Evolutionary conservation across 345 rosid species (phyloP), one percentile per base, ranked within the genome.

Genomic region (Bruguiera sexangula): DNA sequence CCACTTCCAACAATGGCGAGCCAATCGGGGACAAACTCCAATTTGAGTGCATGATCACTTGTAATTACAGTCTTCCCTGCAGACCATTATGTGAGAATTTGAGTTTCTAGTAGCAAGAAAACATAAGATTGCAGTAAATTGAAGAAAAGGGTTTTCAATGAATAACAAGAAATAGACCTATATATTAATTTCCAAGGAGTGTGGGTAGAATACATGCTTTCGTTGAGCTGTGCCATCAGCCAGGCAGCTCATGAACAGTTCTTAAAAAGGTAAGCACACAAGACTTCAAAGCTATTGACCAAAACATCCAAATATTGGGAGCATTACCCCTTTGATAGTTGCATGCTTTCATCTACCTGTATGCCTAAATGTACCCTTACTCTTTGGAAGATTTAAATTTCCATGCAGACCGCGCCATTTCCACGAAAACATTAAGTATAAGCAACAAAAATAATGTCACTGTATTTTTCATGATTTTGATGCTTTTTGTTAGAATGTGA

Each of bases 21-120:
- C 99, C 99, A 96, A 62, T 92, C 97, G 59, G 99, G 99, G 24
- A 96, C 97, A 63, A 69, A 73, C 85, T 96, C 99, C 86, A 96
- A 77, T 70, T 96, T 96, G 69, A 96, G 91, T 18, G 99, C 99
- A 83, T 96, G 98, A 80, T 96, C 99, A 69, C 99, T 96, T 30
- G 99, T 96, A 76, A 95, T 96, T 31, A 96, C 99, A 75, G 98
- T 89, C 84, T 96, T 96, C 74, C 99, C 99, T 92, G 88, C 81
- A 84, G 62, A 26, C 61, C 64, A 69, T 75, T 74, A 62, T 13
- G 55, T 68, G 59, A 60, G 55, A 30, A 43, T 69, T 59, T 64
- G 43, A 46, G 59, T 48, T 29, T 27, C 36, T 75, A 22, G 4
- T 27, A 63, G 60, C 10, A 57, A 67, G 56, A 64, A 65, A 68